Evolutionary conservation across 106 monocot species (phyloP), one percentile per base, ranked within the genome.

Genomic region (Dioscorea alata): DNA sequence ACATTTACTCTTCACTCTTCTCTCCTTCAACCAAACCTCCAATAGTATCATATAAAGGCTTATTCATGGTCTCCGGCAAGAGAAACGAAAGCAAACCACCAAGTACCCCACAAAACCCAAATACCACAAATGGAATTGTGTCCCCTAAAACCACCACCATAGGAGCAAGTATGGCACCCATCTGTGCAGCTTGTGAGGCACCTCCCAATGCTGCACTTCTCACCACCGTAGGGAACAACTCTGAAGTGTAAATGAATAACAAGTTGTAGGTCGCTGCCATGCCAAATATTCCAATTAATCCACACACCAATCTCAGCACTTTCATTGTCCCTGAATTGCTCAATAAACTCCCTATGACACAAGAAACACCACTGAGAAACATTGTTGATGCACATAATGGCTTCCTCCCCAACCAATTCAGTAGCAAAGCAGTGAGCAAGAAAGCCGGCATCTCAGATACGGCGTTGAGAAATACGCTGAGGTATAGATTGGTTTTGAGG

Each of bases 221-320:
- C 74, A 95, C 95, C 50, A 75, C 72, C 24, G 95, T 97, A 28
- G 92, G 92, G 49, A 97, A 97, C 52, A 97, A 72, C 86, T 91
- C 92, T 20, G 78, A 72, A 34, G 82, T 80, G 79, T 88, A 88
- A 9, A 91, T 85, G 48, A 85, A 91, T 22, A 88, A 50, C 70
- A 88, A 33, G 58, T 90, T 87, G 50, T 85, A 90, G 19, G 87
- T 96, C 48, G 88, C 91, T n/a, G 91, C 82, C 88, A 89, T 79
- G 23, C 88, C 86, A 58, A 91, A 96, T 2, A 96, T 96, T 9
- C 91, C 95, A 19, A 91, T 14, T 20, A 96, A 51, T 13, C 91
- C 88, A 48, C 86, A 86, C 1, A n/a, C 86, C 83, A 84, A 74
- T 49, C 84, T 67, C 25, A 76, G 24, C 8, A 48, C 56, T 71